These are phyloP conservation scores for Parsonsia alboflavescens DNA, from an alignment of 257 asterid species.

Conservation along the genomic window DNA sequence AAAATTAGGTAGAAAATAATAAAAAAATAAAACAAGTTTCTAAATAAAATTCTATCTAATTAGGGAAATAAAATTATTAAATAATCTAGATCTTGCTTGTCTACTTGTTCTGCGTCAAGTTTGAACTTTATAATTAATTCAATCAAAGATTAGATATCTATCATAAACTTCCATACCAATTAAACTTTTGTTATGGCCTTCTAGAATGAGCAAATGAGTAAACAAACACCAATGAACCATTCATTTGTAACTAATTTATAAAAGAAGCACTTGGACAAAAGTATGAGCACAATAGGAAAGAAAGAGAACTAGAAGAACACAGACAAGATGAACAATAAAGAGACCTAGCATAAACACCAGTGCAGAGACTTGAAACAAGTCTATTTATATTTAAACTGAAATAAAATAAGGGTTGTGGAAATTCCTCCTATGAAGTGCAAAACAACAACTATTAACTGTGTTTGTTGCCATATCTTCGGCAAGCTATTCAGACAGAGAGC, in stretches of 20 bases:
- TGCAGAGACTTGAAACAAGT: background rate
- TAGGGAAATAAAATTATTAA: too few relatives aligned
- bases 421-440: background rate
- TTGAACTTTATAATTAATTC: background rate
- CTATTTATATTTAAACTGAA: background rate
- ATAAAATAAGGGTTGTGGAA: background rate
- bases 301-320: conserved; percentile 1
- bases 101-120: too few relatives aligned
- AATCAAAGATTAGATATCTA: background rate
- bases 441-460: background rate
- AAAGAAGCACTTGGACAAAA: background rate
- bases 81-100: too few relatives aligned
- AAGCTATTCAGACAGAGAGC: background rate
- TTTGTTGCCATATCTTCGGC: background rate
- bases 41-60: too few relatives aligned
- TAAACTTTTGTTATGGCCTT: background rate
- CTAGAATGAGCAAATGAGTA: background rate
- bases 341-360: background rate
- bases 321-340: background rate
- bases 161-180: background rate
- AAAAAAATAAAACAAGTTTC: too few relatives aligned
- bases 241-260: background rate
- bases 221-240: background rate
- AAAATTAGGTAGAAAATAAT: too few relatives aligned
- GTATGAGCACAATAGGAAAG: background rate